Evolutionary conservation across 139 green algal genomes (phyloP), one percentile per base, ranked within the genome.

Genomic region (Raphidocelis subcapitata): DNA sequence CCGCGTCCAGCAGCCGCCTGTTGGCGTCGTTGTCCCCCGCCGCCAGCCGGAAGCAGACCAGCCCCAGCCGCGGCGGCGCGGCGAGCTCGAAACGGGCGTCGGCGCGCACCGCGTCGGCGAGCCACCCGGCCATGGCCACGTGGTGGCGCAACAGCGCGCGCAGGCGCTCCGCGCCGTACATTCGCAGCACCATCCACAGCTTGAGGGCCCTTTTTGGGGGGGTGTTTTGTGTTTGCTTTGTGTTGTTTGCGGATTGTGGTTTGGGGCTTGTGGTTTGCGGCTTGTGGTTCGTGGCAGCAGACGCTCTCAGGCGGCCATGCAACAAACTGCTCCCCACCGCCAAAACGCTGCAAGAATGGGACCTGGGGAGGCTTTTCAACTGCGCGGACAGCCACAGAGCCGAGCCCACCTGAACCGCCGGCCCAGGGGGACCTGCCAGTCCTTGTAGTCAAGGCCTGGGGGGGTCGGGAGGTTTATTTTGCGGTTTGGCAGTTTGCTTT

Each of bases 131-230:
- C 36, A 94, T 72, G 0, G 70, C 80, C 16, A 86, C 65, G 71
- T 94, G 88, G 72, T 94, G 82, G 4, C 82, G 55, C 20, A 96
- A 62, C 81, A 90, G 87, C 2, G 24, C 72, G 1, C 86, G 86
- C 64, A 97, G 66, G 3, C 69, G 69, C 46, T 82, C 65, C 0
- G 79, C 78, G 10, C 92, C 92, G 62, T 94, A 95, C 81, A 85
- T 87, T 49, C 91, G 90, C 80, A 97, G 68, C 67, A 97, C 85
- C 52, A 95, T 90, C 85, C 88, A 97, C 57, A 97, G 84, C 86
- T 97, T 97, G 31, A 97, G 80, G 0, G 91, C 69, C 63, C 91
- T 87, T 8, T 5, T 35, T 12, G 55, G n/a, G 10, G 10, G 55
- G 10, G 16, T 62, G 55, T 57, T 57, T 20, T 18, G 18, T 57